Evolutionary conservation across 768 basidiomycete genomes (phyloP).

Genomic region (Lactarius sanguifluus): DNA sequence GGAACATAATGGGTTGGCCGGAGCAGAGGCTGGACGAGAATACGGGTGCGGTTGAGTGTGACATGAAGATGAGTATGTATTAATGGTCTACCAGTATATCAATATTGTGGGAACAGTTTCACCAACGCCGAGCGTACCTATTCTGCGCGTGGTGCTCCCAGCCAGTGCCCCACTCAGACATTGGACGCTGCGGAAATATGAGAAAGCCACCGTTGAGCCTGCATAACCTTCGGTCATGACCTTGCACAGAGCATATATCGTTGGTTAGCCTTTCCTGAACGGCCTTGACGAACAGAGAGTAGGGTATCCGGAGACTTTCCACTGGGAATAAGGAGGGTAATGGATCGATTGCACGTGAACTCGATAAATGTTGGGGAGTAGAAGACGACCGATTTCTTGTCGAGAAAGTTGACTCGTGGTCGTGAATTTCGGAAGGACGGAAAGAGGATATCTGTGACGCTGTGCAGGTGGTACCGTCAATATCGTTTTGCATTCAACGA

Average conservation of each 20-base stretch:
- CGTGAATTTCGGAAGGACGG: slow-evolving; percentile 50
- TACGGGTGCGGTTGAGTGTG: slow-evolving; percentile 36
- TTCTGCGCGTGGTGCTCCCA: slow-evolving; percentile 58
- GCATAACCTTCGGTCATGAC: slow-evolving; percentile 41
- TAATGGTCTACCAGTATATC: slow-evolving; percentile 48
- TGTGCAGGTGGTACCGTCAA: slow-evolving; percentile 32
- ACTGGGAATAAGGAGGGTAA: slow-evolving; percentile 43
- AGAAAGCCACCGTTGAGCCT: slow-evolving; percentile 64
- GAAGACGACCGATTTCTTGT: slow-evolving; percentile 39
- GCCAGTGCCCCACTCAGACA: slow-evolving; percentile 61
- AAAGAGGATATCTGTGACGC: slow-evolving; percentile 48
- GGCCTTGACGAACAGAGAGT: slow-evolving; percentile 57
- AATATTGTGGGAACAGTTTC: slow-evolving; percentile 26
- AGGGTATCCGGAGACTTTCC: slow-evolving; percentile 42
- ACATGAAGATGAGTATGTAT: slow-evolving; percentile 47
- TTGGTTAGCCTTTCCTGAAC: slow-evolving; percentile 55
- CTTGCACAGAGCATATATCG: slow-evolving; percentile 41
- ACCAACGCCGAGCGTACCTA: slow-evolving; percentile 39
- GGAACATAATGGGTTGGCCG: slow-evolving; percentile 58
- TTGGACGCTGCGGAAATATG: slow-evolving; percentile 45
- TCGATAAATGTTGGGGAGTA: slow-evolving; percentile 36
- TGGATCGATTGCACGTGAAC: slow-evolving; percentile 22
- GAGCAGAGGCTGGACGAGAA: slow-evolving; percentile 68
- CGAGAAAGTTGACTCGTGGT: slow-evolving; percentile 49
- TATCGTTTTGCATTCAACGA: not conserved